Evolutionary conservation across 345 rosid genomes (phyloP).

Genomic region (Litchi chinensis): DNA sequence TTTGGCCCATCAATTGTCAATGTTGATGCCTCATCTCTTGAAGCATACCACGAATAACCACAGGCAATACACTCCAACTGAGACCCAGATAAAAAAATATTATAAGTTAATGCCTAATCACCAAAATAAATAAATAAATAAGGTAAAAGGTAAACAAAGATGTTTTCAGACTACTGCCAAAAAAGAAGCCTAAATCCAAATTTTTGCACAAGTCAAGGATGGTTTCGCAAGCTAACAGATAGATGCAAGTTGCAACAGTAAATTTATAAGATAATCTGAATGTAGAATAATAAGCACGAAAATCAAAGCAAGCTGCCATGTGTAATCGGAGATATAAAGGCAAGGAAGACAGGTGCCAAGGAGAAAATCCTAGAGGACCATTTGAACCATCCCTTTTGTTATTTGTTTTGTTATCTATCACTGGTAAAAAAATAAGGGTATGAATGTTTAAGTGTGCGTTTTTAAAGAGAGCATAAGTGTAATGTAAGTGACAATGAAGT

Average conservation of each 20-base stretch:
- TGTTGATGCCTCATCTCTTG: constrained; percentile 79
- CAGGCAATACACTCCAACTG: constrained; percentile 90
- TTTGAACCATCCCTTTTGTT: background rate
- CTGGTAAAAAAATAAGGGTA: background rate
- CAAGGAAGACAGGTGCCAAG: background rate
- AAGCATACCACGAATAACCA: constrained; percentile 91
- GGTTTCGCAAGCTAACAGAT: background rate
- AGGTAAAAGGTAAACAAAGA: background rate
- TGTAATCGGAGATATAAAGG: background rate
- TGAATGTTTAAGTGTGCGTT: background rate
- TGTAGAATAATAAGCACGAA: too few species aligned
- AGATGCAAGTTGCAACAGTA: background rate
- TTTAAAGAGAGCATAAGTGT: background rate
- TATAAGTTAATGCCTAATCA: too few species aligned
- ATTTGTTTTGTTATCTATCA: background rate
- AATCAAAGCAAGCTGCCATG: background rate
- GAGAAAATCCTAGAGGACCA: background rate
- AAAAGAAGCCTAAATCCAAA: background rate
- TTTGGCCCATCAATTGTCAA: constrained; percentile 69
- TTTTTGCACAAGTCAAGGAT: background rate
- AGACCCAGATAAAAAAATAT: constrained; percentile 10
- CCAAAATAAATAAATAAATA: background rate
- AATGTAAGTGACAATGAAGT: background rate
- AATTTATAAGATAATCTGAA: too few species aligned
- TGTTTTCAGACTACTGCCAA: background rate